These are phyloP conservation scores for Leucosporidium scottii DNA, from an alignment of 768 basidiomycete species.

Conservation along the genomic window DNA sequence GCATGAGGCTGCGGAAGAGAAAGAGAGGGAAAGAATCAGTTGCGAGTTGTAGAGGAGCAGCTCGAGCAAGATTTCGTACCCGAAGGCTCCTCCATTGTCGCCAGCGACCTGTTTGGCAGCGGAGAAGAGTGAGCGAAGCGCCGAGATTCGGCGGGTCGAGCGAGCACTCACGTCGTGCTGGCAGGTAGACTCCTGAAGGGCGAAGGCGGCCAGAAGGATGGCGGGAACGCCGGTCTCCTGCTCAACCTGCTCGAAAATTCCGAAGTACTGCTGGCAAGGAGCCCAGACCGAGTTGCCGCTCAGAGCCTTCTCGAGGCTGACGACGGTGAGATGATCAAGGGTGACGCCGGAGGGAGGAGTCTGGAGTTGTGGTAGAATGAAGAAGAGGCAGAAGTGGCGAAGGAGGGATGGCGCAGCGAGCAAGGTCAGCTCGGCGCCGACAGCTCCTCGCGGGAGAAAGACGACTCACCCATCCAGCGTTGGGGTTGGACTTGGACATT, in stretches of 20 bases:
- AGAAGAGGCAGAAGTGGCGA: background rate
- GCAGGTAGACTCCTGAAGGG: constrained; percentile 81
- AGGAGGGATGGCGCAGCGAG: background rate
- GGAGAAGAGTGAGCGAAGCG: no score
- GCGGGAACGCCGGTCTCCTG: constrained; percentile 53
- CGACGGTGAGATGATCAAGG: constrained; percentile 47
- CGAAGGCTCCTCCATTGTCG: constrained; percentile 24
- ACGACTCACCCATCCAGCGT: background rate
- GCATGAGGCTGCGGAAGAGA: background rate
- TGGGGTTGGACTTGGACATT: constrained; percentile 5
- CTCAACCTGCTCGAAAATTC: constrained; percentile 57
- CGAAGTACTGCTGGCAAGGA: constrained; percentile 52
- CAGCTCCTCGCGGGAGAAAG: background rate
- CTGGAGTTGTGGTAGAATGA: background rate
- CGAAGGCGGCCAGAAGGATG: constrained; percentile 74
- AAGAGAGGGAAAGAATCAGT: background rate
- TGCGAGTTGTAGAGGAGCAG: background rate
- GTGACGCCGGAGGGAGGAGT: constrained; percentile 43
- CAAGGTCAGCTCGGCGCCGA: background rate
- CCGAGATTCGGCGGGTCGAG: no score
- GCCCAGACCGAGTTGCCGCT: constrained; percentile 55
- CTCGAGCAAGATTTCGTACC: background rate
- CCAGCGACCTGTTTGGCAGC: background rate
- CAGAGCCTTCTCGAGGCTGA: constrained; percentile 49
- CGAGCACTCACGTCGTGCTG: constrained; percentile 40